Conservation (phyloP, 768 basidiomycete genomes). For the Astraeus odoratus region DNA sequence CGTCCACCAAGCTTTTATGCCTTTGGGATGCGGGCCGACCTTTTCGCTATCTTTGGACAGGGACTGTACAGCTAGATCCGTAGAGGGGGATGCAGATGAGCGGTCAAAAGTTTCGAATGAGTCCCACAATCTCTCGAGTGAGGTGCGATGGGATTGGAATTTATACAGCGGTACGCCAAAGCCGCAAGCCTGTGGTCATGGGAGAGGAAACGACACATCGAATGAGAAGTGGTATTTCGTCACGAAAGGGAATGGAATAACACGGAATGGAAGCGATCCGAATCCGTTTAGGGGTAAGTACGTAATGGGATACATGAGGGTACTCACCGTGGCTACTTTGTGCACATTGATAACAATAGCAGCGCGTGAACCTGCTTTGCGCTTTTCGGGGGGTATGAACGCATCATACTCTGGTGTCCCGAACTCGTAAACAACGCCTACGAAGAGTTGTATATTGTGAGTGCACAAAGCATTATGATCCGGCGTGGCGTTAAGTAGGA, state of each 20-base stretch:
- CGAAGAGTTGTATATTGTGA: no score
- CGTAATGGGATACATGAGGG: not conserved
- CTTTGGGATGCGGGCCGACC: slow-evolving; percentile 23
- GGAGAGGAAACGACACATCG: not conserved
- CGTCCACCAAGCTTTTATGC: slow-evolving; percentile 52
- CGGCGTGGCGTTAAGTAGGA: no score
- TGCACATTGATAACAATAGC: slow-evolving; percentile 55
- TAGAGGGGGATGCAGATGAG: slow-evolving; percentile 6
- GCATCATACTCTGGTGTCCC: slow-evolving; percentile 54
- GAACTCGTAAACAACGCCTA: slow-evolving; percentile 56
- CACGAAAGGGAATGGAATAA: not conserved
- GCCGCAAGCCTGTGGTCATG: slow-evolving; percentile 55
- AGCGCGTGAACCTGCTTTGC: slow-evolving; percentile 53
- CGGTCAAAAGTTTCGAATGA: slow-evolving; percentile 39
- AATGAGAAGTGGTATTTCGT: no score
- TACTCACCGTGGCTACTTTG: slow-evolving; percentile 45
- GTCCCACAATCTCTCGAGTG: slow-evolving; percentile 40
- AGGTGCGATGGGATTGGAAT: slow-evolving; percentile 49
- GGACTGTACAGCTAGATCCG: slow-evolving; percentile 10
- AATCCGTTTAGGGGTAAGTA: not conserved
- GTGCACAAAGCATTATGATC: no score
- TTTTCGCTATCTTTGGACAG: not conserved
- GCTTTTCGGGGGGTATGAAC: slow-evolving; percentile 37
- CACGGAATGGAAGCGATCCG: not conserved
- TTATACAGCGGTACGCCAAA: slow-evolving; percentile 56